Base-by-base conservation (phyloP, 2,329 filamentous ascomycete genomes). In the Botrytis cinerea region DNA sequence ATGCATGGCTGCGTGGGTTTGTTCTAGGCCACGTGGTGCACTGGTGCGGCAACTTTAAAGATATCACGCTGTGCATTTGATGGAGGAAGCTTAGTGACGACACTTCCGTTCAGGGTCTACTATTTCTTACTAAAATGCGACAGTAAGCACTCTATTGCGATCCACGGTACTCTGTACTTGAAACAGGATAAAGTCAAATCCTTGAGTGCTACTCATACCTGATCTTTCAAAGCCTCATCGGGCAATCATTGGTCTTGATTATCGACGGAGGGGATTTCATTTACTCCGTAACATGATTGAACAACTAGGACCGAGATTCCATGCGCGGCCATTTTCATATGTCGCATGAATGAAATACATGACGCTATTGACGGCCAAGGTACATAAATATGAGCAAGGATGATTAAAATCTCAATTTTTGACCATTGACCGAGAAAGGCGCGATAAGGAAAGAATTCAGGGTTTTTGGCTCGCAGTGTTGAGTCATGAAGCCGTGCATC, bases 71-170 rank as follows among this genome's bases (percentile, higher is more conserved):
- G 51, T 66, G 60, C 60, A 71, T 66, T 71, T 35, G 12, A 64
- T n/a, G 61, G 25, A 63, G 35, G 40, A 71, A 40, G 38, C 38
- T 57, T 43, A 25, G 35, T 43, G 64, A 38, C 45, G 22, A 20
- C 25, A 35, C 25, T 43, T 57, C 45, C 25, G 43, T 25, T 38
- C 20, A 43, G 46, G 16, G 57, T 66, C 46, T 66, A 5, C 32
- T 38, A 32, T 32, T 35, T 71, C 54, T 45, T 54, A 51, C 38
- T 25, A 71, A 48, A 71, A 71, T 66, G 32, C 60, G 48, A 64
- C 70, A 38, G 70, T 57, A 66, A 64, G 70, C 60, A 71, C 60
- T 71, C 20, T 66, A 64, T 54, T 57, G 6, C 22, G 60, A 71
- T 68, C 35, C 25, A 16, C 48, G 8, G 22, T 43, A 43, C 8